Percentiles rank a stretch among this genome's conserved stretches.
Conservation (phyloP, 1,284 basidiomycete species). For the Tranzscheliella williamsii region DNA sequence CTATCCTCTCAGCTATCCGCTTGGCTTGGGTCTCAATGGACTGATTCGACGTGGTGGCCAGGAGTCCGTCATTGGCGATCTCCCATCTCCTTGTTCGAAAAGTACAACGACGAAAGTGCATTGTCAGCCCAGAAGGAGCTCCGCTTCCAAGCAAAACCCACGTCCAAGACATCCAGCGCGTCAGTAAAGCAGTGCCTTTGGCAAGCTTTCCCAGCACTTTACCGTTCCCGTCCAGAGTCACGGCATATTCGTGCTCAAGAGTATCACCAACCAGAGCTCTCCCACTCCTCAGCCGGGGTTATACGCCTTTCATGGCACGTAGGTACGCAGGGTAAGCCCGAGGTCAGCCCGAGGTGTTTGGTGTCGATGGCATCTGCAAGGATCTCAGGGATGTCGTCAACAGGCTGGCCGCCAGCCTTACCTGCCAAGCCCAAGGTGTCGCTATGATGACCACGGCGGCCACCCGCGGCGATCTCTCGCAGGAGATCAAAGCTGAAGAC, state of each 20-base stretch:
- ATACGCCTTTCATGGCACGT: constrained; percentile 88
- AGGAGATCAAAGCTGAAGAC: constrained; percentile 95
- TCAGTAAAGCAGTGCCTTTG: constrained; percentile 94
- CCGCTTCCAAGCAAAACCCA: constrained; percentile 79
- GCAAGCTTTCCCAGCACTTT: constrained; percentile 93
- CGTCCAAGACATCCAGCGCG: constrained; percentile 85
- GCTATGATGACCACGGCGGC: constrained; percentile 97
- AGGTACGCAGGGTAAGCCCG: constrained; percentile 62
- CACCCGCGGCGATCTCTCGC: constrained; percentile 88
- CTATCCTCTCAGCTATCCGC: constrained; percentile 58
- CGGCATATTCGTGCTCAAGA: constrained; percentile 96
- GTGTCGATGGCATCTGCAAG: constrained; percentile 61
- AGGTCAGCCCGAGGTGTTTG: constrained; percentile 60
- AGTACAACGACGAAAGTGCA: constrained; percentile 58
- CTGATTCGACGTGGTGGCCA: constrained; percentile 50
- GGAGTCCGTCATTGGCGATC: constrained; percentile 28
- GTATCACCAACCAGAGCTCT: constrained; percentile 92
- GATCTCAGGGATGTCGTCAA: constrained; percentile 62
- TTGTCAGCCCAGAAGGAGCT: constrained; percentile 74
- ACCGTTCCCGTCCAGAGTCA: constrained; percentile 93
- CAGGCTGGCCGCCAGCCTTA: constrained; percentile 66
- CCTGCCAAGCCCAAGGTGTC: constrained; percentile 90
- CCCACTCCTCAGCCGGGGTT: constrained; percentile 90
- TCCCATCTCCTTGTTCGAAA: constrained; percentile 57
- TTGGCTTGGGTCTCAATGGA: constrained; percentile 55